phyloP scores from a whole-genome alignment of 768 basidiomycete genomes.

The Mycena leptocephala region DNA sequence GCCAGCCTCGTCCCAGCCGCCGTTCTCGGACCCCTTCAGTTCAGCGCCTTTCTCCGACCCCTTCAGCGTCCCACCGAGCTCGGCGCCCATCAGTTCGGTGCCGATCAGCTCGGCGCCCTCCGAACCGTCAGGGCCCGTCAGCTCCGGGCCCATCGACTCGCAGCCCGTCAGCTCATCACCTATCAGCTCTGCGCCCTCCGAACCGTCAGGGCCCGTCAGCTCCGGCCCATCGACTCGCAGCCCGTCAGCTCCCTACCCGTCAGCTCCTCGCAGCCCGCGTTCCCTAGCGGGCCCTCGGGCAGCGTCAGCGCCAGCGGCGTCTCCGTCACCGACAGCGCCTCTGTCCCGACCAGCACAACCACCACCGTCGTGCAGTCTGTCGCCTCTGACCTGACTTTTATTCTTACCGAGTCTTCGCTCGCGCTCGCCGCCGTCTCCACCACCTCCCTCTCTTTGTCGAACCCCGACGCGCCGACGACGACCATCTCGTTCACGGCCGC shows the following conservation, averaged over 20 bases:
- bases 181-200: no score
- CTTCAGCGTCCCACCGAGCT: not conserved
- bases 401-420: conserved; percentile 61
- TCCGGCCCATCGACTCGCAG: not conserved
- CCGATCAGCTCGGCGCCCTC: not conserved
- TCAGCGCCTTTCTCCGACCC: not conserved
- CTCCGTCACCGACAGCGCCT: not conserved
- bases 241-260: not conserved
- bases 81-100: not conserved
- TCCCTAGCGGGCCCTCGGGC: not conserved
- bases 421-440: conserved; percentile 53
- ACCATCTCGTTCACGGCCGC: conserved; percentile 43
- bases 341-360: conserved; percentile 31
- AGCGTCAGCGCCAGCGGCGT: not conserved
- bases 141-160: not conserved
- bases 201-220: not conserved
- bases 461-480: conserved; percentile 63
- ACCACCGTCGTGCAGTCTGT: conserved; percentile 43
- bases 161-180: not conserved
- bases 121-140: not conserved
- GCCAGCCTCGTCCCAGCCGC: not conserved
- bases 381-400: conserved; percentile 60
- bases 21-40: not conserved
- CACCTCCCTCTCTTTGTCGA: conserved; percentile 48
- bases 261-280: not conserved